phyloP scores from a whole-genome alignment of 148 eudicot species.

The Fallopia convolvulus region DNA sequence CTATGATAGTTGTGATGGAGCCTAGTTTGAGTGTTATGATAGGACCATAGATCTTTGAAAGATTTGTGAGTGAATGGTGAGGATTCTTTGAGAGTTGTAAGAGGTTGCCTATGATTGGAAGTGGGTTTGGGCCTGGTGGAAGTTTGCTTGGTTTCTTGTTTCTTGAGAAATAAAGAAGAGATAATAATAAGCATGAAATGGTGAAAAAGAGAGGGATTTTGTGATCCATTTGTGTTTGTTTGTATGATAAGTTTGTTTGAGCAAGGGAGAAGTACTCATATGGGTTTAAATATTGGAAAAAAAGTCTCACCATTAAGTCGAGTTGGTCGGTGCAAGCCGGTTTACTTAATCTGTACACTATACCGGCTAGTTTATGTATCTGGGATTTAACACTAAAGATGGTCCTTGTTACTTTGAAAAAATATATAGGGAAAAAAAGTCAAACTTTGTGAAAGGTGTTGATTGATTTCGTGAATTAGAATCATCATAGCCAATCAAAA shows the following conservation, averaged over 20 bases:
- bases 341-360: too few relatives aligned
- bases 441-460: background rate
- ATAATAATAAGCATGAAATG: background rate
- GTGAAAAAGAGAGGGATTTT: background rate
- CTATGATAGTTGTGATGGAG: slow-evolving; percentile 23
- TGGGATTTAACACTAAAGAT: too few relatives aligned
- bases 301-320: too few relatives aligned
- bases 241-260: background rate
- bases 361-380: too few relatives aligned
- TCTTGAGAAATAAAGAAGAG: background rate
- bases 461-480: background rate
- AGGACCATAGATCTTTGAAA: slow-evolving; percentile 32
- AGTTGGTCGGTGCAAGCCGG: too few relatives aligned
- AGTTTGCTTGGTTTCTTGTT: slow-evolving; percentile 12
- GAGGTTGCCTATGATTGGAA: slow-evolving; percentile 41
- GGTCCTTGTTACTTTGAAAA: too few relatives aligned
- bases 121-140: slow-evolving; percentile 44
- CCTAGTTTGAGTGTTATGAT: slow-evolving; percentile 45
- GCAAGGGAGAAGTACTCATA: background rate
- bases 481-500: too few relatives aligned
- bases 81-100: slow-evolving; percentile 28
- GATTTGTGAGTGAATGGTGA: slow-evolving; percentile 27
- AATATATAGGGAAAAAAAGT: too few relatives aligned
- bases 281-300: background rate
- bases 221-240: background rate